Evolutionary conservation across 768 basidiomycete genomes (phyloP), one percentile per base, ranked within the genome.

Genomic region (Chalciporus sphaerocephalus): DNA sequence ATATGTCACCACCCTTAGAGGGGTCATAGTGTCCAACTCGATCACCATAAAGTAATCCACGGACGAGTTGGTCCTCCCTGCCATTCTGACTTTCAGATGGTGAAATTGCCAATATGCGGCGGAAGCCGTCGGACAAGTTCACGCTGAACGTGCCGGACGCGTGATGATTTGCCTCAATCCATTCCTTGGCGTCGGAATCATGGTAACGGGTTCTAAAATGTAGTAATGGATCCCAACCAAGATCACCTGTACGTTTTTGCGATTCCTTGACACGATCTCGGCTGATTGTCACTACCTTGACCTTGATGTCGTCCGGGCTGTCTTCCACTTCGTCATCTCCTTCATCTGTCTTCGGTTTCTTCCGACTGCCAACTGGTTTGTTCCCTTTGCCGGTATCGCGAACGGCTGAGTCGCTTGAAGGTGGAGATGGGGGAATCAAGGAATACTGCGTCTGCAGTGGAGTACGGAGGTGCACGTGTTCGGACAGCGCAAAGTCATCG

Each of bases 351-450:
- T 74, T 80, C 16, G 65, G 60, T 56, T 78, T 81, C 68, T 82
- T 85, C 48, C 78, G 68, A 46, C 57, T 43, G 18, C 50, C 44
- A n/a, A 51, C 52, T n/a, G 53, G 46, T 43, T 66, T 73, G 11
- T 70, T 76, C 28, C 62, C 67, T 55, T 73, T 78, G 20, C 65
- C 58, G 69, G 62, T 22, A 50, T 58, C 54, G 59, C 67, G 42
- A 41, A 46, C 41, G 60, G 51, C 50, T 18, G 59, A 50, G 28
- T 66, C 58, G 18, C 65, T 66, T 3, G 75, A 74, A 15, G 83
- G 80, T n/a, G 86, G 86, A 15, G 87, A 85, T 15, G 85, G 85
- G 6, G 84, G 83, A 42, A 87, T 60, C 38, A 86, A 73, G 21
- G 56, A 42, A 17, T 61, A 55, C 6, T 67, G 64, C 39, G 61